Conservation (phyloP, 345 rosid species). For the Odontarrhena argentea region DNA sequence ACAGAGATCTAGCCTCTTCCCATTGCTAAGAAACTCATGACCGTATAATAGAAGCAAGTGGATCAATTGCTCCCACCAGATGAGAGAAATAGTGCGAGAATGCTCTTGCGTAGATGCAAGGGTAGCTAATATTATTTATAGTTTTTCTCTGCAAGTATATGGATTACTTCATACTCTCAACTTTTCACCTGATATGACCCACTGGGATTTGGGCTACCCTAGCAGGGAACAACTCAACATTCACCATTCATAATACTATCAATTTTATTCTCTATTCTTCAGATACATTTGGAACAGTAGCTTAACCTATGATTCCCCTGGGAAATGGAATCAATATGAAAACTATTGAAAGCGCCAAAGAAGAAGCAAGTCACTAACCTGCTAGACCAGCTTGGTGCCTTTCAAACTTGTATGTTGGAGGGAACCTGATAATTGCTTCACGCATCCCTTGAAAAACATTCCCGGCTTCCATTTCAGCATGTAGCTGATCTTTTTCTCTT, state of each 20-base stretch:
- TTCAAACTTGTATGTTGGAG: constrained; percentile 87
- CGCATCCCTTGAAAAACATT: constrained; percentile 92
- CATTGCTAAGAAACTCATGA: not conserved
- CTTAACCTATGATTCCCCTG: constrained; percentile 1
- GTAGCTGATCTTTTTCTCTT: constrained; percentile 78
- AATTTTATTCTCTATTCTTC: not conserved
- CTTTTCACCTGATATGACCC: constrained; percentile 11
- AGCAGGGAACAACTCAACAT: constrained; percentile 4
- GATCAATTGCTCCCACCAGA: not conserved
- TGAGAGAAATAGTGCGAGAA: constrained; percentile 12
- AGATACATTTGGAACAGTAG: not conserved
- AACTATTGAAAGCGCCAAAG: constrained; percentile 13
- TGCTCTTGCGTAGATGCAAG: constrained; percentile 14
- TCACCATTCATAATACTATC: constrained; percentile 11
- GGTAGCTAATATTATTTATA: not conserved
- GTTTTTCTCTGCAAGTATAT: constrained; percentile 13
- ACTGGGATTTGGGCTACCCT: not conserved
- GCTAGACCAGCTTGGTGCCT: constrained; percentile 70
- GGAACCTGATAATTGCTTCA: constrained; percentile 73
- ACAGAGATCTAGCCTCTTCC: constrained; percentile 15
- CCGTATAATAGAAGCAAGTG: constrained; percentile 1
- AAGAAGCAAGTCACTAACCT: constrained; percentile 46
- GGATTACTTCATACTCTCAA: constrained; percentile 11
- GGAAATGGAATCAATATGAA: not conserved
- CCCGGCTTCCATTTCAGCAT: constrained; percentile 75